Evolutionary conservation across 176 grass and related monocot species (phyloP).

Genomic region (Triticum timopheevii): DNA sequence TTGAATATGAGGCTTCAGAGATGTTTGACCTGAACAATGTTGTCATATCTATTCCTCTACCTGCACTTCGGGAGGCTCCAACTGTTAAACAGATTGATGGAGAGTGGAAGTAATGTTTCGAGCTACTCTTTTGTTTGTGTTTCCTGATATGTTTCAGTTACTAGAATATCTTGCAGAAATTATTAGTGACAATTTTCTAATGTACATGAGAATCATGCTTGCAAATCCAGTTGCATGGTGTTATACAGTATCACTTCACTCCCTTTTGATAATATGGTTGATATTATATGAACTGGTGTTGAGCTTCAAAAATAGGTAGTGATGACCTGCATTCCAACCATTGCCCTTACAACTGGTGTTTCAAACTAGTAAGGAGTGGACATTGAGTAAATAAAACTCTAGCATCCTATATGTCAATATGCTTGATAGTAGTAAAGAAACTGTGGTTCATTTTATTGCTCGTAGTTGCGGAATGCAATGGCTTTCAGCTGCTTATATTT

Average conservation of each 20-base stretch:
- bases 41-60: slow-evolving; percentile 75
- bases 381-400: background rate
- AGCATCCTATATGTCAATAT: background rate
- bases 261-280: background rate
- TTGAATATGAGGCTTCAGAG: slow-evolving; percentile 85
- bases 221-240: background rate
- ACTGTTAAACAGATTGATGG: slow-evolving; percentile 85
- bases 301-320: background rate
- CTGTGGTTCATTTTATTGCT: background rate
- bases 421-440: background rate
- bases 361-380: background rate
- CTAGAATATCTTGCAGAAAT: slow-evolving; percentile 3
- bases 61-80: slow-evolving; percentile 59
- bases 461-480: background rate
- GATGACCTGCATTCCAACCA: background rate
- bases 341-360: slow-evolving; percentile 1
- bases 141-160: background rate
- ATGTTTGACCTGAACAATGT: slow-evolving; percentile 86
- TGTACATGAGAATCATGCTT: background rate
- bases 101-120: slow-evolving; percentile 85
- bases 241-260: background rate
- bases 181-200: background rate
- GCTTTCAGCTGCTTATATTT: background rate
- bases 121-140: slow-evolving; percentile 30
- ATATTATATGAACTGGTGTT: background rate